A percentile compares a stretch with the other conserved stretches of the same genome.
phyloP scores from a whole-genome alignment of 345 rosid genomes.

The Toxicodendron radicans region DNA sequence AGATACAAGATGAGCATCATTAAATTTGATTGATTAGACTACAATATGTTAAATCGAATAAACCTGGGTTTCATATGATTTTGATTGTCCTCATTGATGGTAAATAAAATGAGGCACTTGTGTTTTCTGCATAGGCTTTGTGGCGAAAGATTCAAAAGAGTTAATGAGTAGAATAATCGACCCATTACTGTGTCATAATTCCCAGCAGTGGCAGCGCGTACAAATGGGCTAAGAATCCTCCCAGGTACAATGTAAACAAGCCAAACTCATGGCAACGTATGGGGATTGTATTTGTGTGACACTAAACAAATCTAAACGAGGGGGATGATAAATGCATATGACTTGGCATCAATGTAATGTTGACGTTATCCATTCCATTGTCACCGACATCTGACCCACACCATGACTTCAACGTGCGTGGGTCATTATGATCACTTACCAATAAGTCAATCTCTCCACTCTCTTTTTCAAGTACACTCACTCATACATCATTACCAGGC shows the following conservation, averaged over 20 bases:
- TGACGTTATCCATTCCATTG: not conserved
- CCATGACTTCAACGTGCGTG: not conserved
- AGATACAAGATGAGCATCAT: no score
- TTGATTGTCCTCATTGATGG: no score
- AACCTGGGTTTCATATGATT: no score
- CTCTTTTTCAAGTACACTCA: no score
- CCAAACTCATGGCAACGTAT: constrained; percentile 1
- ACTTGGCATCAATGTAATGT: not conserved
- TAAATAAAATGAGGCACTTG: no score
- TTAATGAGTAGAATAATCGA: no score
- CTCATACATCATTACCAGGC: no score
- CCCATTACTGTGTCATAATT: constrained; percentile 11
- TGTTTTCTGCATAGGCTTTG: no score
- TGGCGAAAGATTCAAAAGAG: no score
- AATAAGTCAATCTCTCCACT: constrained; percentile 4
- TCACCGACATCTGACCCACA: constrained; percentile 22
- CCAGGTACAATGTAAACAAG: constrained; percentile 8
- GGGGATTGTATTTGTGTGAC: constrained; percentile 6
- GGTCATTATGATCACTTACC: not conserved
- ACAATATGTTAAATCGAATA: no score
- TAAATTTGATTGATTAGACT: no score
- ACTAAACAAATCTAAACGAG: not conserved
- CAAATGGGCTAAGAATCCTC: not conserved
- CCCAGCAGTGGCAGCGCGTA: not conserved
- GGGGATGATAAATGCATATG: not conserved